Percentiles rank a stretch among this genome's conserved stretches.
Evolutionary conservation across 2,329 filamentous ascomycete genomes (phyloP).

Genomic region (Teratosphaeria viscida): DNA sequence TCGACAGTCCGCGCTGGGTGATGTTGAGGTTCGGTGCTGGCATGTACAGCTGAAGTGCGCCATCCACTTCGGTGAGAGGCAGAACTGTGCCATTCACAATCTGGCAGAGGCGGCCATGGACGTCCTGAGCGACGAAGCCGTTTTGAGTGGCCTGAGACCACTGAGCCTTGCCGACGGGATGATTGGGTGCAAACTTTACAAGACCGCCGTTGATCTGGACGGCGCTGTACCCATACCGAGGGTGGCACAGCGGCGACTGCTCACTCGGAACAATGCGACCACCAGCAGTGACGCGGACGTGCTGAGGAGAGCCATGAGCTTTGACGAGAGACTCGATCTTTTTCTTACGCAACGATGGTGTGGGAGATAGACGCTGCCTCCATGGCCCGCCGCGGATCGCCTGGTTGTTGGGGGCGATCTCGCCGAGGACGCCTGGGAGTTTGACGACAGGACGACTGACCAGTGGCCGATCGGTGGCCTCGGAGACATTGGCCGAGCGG

Average conservation of each 20-base stretch:
- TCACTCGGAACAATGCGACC: conserved; percentile 43
- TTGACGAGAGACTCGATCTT: conserved; percentile 41
- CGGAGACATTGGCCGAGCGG: conserved; percentile 12
- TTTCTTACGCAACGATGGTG: conserved; percentile 40
- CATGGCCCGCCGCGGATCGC: conserved; percentile 12
- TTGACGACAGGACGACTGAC: conserved; percentile 5
- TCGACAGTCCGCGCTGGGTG: conserved; percentile 6
- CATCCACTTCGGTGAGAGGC: conserved; percentile 24
- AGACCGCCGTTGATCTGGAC: conserved; percentile 28
- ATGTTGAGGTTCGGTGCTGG: conserved; percentile 27
- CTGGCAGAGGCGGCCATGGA: conserved; percentile 26
- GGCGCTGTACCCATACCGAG: conserved; percentile 29
- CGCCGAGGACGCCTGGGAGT: conserved; percentile 18
- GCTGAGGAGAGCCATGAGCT: conserved; percentile 41
- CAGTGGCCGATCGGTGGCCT: conserved; percentile 7
- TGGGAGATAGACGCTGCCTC: conserved; percentile 32
- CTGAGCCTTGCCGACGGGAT: conserved; percentile 18
- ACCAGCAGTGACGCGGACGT: conserved; percentile 41
- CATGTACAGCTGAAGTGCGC: conserved; percentile 25
- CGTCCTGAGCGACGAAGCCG: conserved; percentile 28
- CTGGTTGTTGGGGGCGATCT: conserved; percentile 25
- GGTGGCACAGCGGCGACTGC: conserved; percentile 29
- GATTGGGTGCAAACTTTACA: conserved; percentile 28
- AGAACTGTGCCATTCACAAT: conserved; percentile 27
- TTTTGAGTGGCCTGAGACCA: conserved; percentile 25